Evolutionary conservation across 441 rosid species (phyloP).

Genomic region (Eruca vesicaria): DNA sequence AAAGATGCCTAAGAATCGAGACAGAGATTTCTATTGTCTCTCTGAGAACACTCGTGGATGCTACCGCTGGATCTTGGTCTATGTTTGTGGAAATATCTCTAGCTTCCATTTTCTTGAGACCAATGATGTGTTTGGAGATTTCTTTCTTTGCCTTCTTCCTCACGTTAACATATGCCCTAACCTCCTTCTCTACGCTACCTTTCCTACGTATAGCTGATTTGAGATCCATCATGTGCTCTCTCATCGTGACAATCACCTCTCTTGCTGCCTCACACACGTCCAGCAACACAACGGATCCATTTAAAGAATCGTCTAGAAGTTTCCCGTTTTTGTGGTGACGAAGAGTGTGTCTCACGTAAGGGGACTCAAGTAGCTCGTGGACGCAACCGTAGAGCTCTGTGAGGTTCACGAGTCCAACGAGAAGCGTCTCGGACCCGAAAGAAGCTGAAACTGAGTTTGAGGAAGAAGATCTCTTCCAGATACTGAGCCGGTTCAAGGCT

Average conservation of each 20-base stretch:
- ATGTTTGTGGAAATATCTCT: background rate
- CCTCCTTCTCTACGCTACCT: conserved; percentile 42
- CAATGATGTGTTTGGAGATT: conserved; percentile 26
- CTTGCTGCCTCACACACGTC: conserved; percentile 50
- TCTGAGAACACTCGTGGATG: conserved; percentile 34
- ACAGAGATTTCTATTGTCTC: conserved; percentile 45
- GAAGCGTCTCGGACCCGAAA: conserved; percentile 37
- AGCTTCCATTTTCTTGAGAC: conserved; percentile 37
- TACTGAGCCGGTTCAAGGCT: conserved; percentile 43
- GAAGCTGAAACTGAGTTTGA: conserved; percentile 8
- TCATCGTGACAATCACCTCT: conserved; percentile 45
- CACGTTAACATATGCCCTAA: conserved; percentile 41
- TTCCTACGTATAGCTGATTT: conserved; percentile 58
- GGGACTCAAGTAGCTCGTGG: conserved; percentile 44
- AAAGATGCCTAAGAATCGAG: conserved; percentile 42
- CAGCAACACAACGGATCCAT: conserved; percentile 47
- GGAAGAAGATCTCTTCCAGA: conserved; percentile 36
- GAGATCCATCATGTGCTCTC: conserved; percentile 44
- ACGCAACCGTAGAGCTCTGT: conserved; percentile 48
- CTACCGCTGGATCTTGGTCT: conserved; percentile 23
- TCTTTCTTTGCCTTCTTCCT: conserved; percentile 57
- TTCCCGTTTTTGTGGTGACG: conserved; percentile 35
- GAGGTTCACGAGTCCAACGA: conserved; percentile 44
- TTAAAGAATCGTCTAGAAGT: conserved; percentile 45
- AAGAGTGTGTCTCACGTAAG: conserved; percentile 41